phyloP scores from a whole-genome alignment of 306 rosid genomes.

The Gleditsia sinensis region DNA sequence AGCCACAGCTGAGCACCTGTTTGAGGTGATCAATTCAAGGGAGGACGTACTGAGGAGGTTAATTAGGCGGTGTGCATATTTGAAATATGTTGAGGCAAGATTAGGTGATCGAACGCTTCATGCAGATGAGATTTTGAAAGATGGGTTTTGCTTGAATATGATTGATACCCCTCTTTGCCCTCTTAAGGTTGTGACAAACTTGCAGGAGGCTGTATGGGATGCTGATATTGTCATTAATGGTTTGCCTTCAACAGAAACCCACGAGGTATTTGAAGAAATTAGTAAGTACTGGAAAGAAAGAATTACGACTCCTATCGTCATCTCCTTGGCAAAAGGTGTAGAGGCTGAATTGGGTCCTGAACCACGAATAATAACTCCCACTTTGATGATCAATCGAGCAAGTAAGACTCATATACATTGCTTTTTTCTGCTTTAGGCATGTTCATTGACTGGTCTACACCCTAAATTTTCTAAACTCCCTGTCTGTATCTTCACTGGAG shows the following conservation, averaged over 20 bases:
- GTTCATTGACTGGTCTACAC: neutral
- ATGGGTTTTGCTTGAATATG: no score
- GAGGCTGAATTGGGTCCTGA: slow-evolving; percentile 64
- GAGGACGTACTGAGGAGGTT: slow-evolving; percentile 72
- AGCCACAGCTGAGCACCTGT: slow-evolving; percentile 65
- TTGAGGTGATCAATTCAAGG: slow-evolving; percentile 68
- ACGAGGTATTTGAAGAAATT: slow-evolving; percentile 55
- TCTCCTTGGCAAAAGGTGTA: slow-evolving; percentile 71
- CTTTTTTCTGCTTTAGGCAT: neutral
- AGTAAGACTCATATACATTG: slow-evolving; percentile 45
- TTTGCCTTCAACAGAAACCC: slow-evolving; percentile 67
- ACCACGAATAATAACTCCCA: slow-evolving; percentile 66
- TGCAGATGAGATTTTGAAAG: no score
- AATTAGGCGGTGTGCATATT: slow-evolving; percentile 65
- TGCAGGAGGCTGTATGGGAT: slow-evolving; percentile 81
- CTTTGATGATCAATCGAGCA: slow-evolving; percentile 64
- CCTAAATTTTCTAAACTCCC: neutral
- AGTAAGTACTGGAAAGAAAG: slow-evolving; percentile 68
- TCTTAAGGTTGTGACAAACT: slow-evolving; percentile 67
- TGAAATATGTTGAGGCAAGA: no score
- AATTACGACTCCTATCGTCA: slow-evolving; percentile 51
- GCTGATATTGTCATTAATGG: slow-evolving; percentile 71
- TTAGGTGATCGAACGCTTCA: no score
- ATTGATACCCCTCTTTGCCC: slow-evolving; percentile 74
- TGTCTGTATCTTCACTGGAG: neutral